These are phyloP conservation scores for Apodospora peruviana DNA, from an alignment of 495 filamentous ascomycete genomes.

Conservation along the genomic window DNA sequence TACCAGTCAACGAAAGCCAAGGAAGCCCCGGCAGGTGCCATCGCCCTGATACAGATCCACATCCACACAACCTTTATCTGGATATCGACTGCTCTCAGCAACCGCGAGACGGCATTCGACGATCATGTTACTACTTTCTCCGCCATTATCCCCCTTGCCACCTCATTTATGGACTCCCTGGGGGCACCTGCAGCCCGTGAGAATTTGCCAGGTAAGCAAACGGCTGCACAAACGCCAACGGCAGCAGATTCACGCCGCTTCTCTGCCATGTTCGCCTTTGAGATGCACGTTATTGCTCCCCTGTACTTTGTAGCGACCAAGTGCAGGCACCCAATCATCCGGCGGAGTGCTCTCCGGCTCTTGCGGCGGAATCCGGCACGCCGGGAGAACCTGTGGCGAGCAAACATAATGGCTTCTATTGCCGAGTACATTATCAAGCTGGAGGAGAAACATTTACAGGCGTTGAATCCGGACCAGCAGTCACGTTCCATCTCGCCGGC, in stretches of 20 bases:
- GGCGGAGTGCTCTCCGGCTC: conserved; percentile 35
- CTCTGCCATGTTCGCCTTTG: conserved; percentile 39
- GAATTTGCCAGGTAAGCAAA: not conserved
- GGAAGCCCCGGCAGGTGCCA: conserved; percentile 17
- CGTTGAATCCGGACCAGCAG: not conserved
- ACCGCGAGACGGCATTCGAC: conserved; percentile 32
- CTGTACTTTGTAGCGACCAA: conserved; percentile 47
- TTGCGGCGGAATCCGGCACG: conserved; percentile 27
- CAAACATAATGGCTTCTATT: conserved; percentile 29
- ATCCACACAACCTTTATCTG: conserved; percentile 27
- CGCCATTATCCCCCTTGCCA: conserved; percentile 28
- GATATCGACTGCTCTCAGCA: conserved; percentile 30
- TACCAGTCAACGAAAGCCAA: conserved; percentile 16
- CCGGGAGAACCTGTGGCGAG: conserved; percentile 36
- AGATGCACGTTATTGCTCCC: conserved; percentile 44
- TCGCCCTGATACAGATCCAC: conserved; percentile 26
- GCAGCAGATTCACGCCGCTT: conserved; percentile 15
- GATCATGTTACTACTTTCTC: conserved; percentile 30
- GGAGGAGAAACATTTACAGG: conserved; percentile 25
- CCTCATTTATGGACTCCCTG: conserved; percentile 22
- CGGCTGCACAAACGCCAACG: not conserved
- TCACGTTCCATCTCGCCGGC: conserved; percentile 12
- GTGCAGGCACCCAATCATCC: conserved; percentile 40
- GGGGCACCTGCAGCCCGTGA: conserved; percentile 1
- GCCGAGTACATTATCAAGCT: conserved; percentile 25